Conservation (phyloP, 768 basidiomycete genomes). For the Tricholoma bakamatsutake region DNA sequence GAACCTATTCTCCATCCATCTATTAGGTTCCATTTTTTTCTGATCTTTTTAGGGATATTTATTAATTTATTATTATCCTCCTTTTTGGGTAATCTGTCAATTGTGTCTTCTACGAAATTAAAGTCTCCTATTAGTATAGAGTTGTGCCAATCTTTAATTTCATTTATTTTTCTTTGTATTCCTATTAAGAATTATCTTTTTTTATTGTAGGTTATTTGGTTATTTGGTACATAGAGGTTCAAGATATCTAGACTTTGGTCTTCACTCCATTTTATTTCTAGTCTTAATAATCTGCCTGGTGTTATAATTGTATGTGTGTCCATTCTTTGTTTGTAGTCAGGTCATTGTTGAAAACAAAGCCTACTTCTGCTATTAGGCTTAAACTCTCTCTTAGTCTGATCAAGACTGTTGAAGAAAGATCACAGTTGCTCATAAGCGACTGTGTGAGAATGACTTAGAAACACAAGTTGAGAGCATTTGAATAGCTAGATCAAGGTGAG, state of each 20-base stretch:
- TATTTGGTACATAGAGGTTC: neutral
- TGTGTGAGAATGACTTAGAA: too few species aligned
- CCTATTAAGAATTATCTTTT: neutral
- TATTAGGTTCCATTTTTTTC: too few species aligned
- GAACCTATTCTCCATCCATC: too few species aligned
- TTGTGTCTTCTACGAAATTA: neutral
- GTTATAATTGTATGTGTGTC: neutral
- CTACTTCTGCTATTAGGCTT: conserved; percentile 1
- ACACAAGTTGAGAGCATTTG: too few species aligned
- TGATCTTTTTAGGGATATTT: too few species aligned
- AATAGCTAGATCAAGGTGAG: too few species aligned
- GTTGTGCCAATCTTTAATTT: neutral
- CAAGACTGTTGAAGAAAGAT: too few species aligned
- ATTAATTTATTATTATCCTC: too few species aligned
- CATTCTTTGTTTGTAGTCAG: neutral
- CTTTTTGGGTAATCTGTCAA: too few species aligned
- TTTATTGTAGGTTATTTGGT: neutral
- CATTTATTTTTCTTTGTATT: neutral
- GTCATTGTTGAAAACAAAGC: neutral
- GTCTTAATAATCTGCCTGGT: neutral
- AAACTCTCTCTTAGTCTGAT: too few species aligned
- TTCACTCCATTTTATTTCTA: neutral
- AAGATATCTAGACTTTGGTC: conserved; percentile 1
- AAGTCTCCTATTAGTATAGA: conserved; percentile 3
- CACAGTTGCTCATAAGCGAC: too few species aligned